Percentiles rank a stretch among this genome's conserved stretches.
Conservation (phyloP, 2,329 filamentous ascomycete species). For the Cadophora gregata region DNA sequence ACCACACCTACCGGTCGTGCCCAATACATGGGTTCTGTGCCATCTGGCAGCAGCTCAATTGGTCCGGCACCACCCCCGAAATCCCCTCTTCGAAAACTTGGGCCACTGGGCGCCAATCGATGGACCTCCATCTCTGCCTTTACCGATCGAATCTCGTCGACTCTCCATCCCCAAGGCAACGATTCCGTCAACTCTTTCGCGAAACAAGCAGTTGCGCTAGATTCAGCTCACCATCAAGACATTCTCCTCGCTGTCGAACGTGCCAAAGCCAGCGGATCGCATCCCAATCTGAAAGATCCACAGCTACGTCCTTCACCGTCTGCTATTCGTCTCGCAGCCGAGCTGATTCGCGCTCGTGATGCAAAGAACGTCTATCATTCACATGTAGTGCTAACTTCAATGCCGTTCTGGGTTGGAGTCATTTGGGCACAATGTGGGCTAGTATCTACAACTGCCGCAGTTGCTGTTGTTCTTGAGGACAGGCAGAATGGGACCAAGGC, state of each 20-base stretch:
- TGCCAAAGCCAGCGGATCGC: neutral
- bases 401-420: slow-evolving; percentile 16
- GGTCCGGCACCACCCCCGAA: slow-evolving; percentile 14
- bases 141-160: neutral
- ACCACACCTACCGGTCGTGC: neutral
- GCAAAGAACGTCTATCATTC: neutral
- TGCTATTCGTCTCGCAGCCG: slow-evolving; percentile 13
- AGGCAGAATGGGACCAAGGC: neutral
- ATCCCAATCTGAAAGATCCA: neutral
- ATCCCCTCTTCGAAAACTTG: neutral
- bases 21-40: neutral
- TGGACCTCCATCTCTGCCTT: neutral
- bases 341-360: slow-evolving; percentile 13
- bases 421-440: slow-evolving; percentile 4
- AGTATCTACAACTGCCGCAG: slow-evolving; percentile 8
- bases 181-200: neutral
- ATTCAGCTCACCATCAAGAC: slow-evolving; percentile 15
- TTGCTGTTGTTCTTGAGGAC: slow-evolving; percentile 4
- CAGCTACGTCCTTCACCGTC: slow-evolving; percentile 7
- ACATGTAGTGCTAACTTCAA: slow-evolving; percentile 1
- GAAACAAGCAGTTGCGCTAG: slow-evolving; percentile 1
- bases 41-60: neutral
- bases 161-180: neutral
- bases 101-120: slow-evolving; percentile 6
- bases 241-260: slow-evolving; percentile 4